Evolutionary conservation across 176 grass and related monocot genomes (phyloP).

Genomic region (Oryza longistaminata): DNA sequence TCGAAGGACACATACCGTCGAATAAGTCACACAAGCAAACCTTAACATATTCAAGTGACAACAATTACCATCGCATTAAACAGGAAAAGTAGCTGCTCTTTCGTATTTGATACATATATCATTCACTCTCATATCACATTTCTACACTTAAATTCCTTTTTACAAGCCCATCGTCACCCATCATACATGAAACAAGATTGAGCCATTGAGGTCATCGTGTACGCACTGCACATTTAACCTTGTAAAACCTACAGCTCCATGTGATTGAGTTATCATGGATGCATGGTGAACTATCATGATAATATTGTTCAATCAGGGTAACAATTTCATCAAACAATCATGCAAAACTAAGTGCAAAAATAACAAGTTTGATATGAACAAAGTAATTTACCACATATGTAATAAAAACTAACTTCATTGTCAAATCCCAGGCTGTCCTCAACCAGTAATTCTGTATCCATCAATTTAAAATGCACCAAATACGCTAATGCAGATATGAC

Average conservation of each 20-base stretch:
- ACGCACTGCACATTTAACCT: not conserved
- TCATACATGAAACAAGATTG: not conserved
- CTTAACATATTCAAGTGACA: not conserved
- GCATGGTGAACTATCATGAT: not conserved
- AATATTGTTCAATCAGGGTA: not conserved
- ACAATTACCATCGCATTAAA: constrained; percentile 1
- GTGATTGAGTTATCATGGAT: constrained; percentile 8
- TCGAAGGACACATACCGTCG: not conserved
- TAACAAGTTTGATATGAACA: constrained; percentile 26
- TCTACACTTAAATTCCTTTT: not conserved
- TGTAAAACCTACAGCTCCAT: not conserved
- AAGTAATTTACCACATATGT: constrained; percentile 90
- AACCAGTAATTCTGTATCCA: constrained; percentile 90
- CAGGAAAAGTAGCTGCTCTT: not conserved
- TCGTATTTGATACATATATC: not conserved
- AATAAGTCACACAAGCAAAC: constrained; percentile 6
- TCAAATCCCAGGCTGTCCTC: constrained; percentile 87
- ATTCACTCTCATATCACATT: not conserved
- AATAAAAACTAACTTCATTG: constrained; percentile 97
- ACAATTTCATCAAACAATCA: constrained; percentile 26
- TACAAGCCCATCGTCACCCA: not conserved
- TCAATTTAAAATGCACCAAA: constrained; percentile 91
- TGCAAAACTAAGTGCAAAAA: constrained; percentile 16
- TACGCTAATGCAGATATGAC: constrained; percentile 87
- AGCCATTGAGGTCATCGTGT: not conserved